A percentile compares a stretch with the other conserved stretches of the same genome.
Evolutionary conservation across 176 grass and related monocot genomes (phyloP).

Genomic region (Eremochloa ophiuroides): DNA sequence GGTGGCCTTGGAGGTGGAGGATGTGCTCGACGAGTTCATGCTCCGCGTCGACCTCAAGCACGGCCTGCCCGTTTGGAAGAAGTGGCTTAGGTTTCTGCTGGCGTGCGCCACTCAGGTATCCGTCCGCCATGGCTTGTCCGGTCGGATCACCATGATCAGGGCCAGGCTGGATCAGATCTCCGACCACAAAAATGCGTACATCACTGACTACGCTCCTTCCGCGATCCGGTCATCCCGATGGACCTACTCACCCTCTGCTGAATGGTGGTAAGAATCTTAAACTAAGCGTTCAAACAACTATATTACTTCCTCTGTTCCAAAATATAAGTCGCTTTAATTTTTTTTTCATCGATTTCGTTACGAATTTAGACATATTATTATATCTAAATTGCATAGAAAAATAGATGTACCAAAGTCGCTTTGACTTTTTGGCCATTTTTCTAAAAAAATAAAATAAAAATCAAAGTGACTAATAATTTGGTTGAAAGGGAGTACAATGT

Average conservation of each 20-base stretch:
- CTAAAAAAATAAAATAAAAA: too few species aligned
- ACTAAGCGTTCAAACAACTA: too few species aligned
- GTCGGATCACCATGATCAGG: background rate
- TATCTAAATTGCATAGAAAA: too few species aligned
- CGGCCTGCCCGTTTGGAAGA: background rate
- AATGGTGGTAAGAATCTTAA: background rate
- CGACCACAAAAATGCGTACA: background rate
- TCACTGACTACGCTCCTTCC: background rate
- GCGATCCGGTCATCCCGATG: background rate
- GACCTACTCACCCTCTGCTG: background rate
- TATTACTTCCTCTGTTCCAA: too few species aligned
- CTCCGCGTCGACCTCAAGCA: background rate
- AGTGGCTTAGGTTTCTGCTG: background rate
- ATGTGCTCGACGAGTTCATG: background rate
- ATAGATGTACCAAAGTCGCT: too few species aligned
- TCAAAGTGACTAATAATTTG: too few species aligned
- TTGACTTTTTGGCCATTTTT: too few species aligned
- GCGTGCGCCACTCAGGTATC: background rate
- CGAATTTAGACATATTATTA: too few species aligned
- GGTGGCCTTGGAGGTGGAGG: background rate
- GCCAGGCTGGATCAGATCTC: background rate
- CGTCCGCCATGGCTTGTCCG: background rate
- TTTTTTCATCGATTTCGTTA: too few species aligned
- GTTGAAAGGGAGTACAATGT: too few species aligned
- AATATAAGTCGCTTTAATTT: too few species aligned